These are phyloP conservation scores for Artemisia tridentata DNA, from an alignment of 129 eudicot species.

Conservation along the genomic window DNA sequence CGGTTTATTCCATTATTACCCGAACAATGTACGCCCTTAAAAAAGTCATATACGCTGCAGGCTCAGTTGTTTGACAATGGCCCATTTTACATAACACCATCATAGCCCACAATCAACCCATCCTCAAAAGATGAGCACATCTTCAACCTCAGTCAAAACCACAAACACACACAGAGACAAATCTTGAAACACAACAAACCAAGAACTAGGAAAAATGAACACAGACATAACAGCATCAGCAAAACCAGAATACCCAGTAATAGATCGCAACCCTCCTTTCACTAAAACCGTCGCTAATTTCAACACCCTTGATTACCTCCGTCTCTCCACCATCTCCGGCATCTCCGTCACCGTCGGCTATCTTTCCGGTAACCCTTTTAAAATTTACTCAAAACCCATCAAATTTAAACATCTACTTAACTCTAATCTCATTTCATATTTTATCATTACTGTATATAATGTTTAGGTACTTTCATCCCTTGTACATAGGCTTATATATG, in stretches of 20 bases:
- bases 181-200: not conserved
- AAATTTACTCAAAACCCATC: not conserved
- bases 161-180: not conserved
- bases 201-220: constrained; percentile 65
- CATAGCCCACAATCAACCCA: constrained; percentile 9
- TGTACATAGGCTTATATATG: too few relatives aligned
- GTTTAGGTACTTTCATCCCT: too few relatives aligned
- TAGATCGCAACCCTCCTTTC: constrained; percentile 94
- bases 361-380: constrained; percentile 54
- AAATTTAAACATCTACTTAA: not conserved
- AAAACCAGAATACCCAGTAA: constrained; percentile 86
- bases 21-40: too few relatives aligned
- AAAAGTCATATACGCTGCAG: too few relatives aligned
- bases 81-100: too few relatives aligned
- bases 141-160: not conserved
- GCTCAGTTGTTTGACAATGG: constrained; percentile 21
- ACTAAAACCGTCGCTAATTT: constrained; percentile 84
- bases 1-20: too few relatives aligned
- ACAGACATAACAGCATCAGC: constrained; percentile 90
- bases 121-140: not conserved
- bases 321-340: constrained; percentile 91
- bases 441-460: too few relatives aligned
- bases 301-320: constrained; percentile 90
- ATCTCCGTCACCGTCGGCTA: constrained; percentile 97
- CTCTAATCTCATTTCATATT: not conserved